These are phyloP conservation scores for Saccharum officinarum DNA, from an alignment of 176 grass and related monocot species.

Conservation along the genomic window DNA sequence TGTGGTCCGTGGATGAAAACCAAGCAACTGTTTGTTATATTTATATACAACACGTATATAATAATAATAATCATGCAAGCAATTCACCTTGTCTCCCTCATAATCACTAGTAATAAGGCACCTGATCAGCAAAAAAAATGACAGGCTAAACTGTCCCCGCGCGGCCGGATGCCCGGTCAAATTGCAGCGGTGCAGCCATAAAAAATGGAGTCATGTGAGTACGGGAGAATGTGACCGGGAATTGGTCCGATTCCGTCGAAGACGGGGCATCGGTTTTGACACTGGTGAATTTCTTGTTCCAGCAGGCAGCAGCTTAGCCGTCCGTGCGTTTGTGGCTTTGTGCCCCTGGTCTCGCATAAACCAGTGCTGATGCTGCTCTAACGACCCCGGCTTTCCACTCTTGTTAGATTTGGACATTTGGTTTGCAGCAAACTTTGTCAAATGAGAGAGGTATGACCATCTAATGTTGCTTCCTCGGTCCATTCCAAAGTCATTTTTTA, in stretches of 20 bases:
- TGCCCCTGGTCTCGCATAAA: neutral
- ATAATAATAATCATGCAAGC: neutral
- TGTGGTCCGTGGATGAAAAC: neutral
- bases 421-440: neutral
- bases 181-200: neutral
- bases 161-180: neutral
- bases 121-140: neutral
- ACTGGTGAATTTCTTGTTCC: neutral
- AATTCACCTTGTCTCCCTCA: neutral
- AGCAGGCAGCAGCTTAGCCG: constrained; percentile 9
- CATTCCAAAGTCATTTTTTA: neutral
- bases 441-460: neutral
- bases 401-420: neutral
- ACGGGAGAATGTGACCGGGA: neutral
- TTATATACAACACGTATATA: no score
- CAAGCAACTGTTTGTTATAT: neutral
- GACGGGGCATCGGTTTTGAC: constrained; percentile 26
- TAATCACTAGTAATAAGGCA: neutral
- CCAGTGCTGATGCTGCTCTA: neutral
- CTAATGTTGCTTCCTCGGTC: neutral
- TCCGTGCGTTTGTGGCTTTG: neutral
- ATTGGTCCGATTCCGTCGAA: constrained; percentile 24
- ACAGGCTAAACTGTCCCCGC: neutral
- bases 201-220: neutral
- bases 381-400: neutral